Conservation (phyloP, 2,329 filamentous ascomycete genomes). For the Phaeosphaeriaceae sp. region DNA sequence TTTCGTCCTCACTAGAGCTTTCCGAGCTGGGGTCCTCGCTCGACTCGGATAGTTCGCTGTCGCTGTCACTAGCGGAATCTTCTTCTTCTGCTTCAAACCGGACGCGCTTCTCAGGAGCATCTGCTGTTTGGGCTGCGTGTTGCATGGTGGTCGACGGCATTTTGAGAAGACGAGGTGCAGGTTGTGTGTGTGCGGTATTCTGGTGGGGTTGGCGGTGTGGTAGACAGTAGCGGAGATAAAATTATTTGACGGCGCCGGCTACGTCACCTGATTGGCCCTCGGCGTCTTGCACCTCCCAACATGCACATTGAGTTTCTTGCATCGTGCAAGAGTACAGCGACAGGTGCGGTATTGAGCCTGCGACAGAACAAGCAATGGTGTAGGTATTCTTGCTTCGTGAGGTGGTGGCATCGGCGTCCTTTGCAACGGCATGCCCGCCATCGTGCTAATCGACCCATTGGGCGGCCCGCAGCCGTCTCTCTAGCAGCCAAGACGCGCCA, state of each 20-base stretch:
- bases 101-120: slow-evolving; percentile 32
- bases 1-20: slow-evolving; percentile 38
- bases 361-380: not conserved
- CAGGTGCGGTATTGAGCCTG: not conserved
- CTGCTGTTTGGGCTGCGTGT: slow-evolving; percentile 7
- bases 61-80: slow-evolving; percentile 27
- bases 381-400: not conserved
- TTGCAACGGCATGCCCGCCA: not conserved
- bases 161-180: not conserved
- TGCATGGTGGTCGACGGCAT: slow-evolving; percentile 16
- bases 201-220: not conserved
- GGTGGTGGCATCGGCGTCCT: not conserved
- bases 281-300: not conserved
- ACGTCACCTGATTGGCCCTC: slow-evolving; percentile 1
- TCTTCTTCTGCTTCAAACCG: slow-evolving; percentile 30
- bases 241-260: not conserved
- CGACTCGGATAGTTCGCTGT: slow-evolving; percentile 41
- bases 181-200: not conserved
- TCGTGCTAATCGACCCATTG: not conserved
- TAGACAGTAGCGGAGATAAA: no score
- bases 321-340: not conserved
- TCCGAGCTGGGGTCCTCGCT: slow-evolving; percentile 48
- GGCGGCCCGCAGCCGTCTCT: slow-evolving; percentile 15
- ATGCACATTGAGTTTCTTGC: not conserved
- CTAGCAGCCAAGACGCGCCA: slow-evolving; percentile 23